A percentile compares a stretch with the other conserved stretches of the same genome.
phyloP scores from a whole-genome alignment of 2,329 filamentous ascomycete genomes.

The Didymella segeticola region DNA sequence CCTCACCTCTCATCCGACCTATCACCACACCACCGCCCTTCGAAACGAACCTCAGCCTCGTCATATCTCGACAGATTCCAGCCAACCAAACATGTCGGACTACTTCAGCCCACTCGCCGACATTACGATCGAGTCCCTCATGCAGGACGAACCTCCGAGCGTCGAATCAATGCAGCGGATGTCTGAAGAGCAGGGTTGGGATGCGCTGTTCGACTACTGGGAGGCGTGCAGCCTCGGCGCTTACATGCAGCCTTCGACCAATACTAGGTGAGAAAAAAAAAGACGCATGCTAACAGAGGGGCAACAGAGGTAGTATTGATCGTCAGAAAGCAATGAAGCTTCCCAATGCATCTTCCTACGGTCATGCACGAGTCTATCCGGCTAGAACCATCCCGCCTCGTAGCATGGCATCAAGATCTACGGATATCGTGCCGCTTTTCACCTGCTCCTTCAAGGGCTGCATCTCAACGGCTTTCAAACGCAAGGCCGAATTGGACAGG shows the following conservation, averaged over 20 bases:
- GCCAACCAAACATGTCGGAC: constrained; percentile 27
- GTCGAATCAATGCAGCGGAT: background rate
- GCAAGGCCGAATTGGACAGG: background rate
- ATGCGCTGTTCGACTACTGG: background rate
- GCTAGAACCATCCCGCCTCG: too few species aligned
- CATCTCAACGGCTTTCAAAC: background rate
- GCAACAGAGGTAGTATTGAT: constrained; percentile 16
- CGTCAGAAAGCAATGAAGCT: constrained; percentile 5
- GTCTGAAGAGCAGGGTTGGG: background rate
- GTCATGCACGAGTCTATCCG: too few species aligned
- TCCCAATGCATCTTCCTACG: too few species aligned
- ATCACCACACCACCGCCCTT: background rate
- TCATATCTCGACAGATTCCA: background rate
- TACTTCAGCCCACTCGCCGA: constrained; percentile 12
- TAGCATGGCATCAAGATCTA: too few species aligned
- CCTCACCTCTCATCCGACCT: constrained; percentile 4
- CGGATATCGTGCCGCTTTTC: too few species aligned
- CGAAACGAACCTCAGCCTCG: background rate
- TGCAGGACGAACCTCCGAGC: background rate
- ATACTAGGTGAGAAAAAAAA: constrained; percentile 25
- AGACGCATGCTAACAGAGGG: constrained; percentile 30
- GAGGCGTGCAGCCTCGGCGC: background rate
- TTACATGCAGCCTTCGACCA: constrained; percentile 9
- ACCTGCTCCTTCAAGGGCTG: background rate
- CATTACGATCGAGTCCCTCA: background rate